Conservation (phyloP, 768 basidiomycete species). For the Amanita exitialis region DNA sequence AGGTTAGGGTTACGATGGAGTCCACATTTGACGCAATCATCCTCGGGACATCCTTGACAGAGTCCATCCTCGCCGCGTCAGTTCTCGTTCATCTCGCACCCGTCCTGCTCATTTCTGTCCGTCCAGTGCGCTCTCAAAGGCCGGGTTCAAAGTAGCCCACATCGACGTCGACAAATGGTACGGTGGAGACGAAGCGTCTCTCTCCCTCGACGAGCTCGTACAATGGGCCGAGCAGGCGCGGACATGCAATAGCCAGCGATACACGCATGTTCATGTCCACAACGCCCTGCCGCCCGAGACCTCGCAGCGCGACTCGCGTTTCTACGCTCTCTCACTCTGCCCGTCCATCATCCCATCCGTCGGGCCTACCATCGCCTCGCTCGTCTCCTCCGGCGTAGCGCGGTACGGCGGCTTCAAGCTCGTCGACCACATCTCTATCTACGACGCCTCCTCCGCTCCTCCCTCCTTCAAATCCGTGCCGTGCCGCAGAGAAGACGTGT, state of each 20-base stretch:
- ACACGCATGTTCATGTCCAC: constrained; percentile 30
- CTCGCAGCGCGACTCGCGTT: constrained; percentile 33
- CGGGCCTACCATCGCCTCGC: constrained; percentile 69
- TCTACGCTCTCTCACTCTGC: constrained; percentile 80
- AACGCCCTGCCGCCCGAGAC: constrained; percentile 25
- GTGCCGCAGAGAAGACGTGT: constrained; percentile 86
- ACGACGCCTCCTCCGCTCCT: constrained; percentile 26
- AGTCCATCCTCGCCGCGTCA: constrained; percentile 87
- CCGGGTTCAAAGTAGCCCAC: constrained; percentile 82
- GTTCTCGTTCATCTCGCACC: constrained; percentile 14
- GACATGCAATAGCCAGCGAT: constrained; percentile 13
- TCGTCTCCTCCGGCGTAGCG: constrained; percentile 77
- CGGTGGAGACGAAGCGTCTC: constrained; percentile 71
- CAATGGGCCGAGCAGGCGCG: constrained; percentile 47
- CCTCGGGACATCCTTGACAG: constrained; percentile 71
- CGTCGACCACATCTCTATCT: constrained; percentile 60
- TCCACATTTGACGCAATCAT: constrained; percentile 55
- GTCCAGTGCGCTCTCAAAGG: constrained; percentile 76
- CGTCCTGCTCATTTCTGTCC: not conserved
- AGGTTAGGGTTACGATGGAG: constrained; percentile 22
- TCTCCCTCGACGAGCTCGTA: constrained; percentile 73
- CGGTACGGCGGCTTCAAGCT: constrained; percentile 89
- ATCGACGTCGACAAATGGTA: constrained; percentile 81
- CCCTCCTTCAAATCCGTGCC: constrained; percentile 59
- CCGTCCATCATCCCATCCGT: constrained; percentile 74